Percentiles rank a stretch among this genome's conserved stretches.
Evolutionary conservation across 495 filamentous ascomycete species (phyloP).

Genomic region (Daldinia childiae): DNA sequence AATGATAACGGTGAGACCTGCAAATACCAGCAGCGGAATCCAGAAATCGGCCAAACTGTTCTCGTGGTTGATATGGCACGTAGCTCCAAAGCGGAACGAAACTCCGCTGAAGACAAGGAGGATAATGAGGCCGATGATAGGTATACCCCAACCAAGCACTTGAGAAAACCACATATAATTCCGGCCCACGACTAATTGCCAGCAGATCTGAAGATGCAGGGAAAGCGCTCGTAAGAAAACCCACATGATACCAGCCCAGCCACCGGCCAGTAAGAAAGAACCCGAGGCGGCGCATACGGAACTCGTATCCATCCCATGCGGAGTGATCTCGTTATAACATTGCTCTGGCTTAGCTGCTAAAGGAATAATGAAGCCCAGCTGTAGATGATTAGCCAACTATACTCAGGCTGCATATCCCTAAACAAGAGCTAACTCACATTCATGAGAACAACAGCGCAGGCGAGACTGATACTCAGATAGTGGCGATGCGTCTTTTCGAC

Average conservation of each 20-base stretch:
- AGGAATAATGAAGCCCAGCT: conserved; percentile 89
- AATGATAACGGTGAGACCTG: conserved; percentile 79
- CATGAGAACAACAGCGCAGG: conserved; percentile 77
- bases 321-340: conserved; percentile 91
- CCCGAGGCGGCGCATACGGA: conserved; percentile 88
- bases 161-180: conserved; percentile 92
- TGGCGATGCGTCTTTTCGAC: conserved; percentile 91
- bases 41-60: conserved; percentile 86
- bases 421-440: conserved; percentile 64
- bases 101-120: conserved; percentile 88
- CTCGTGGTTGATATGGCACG: conserved; percentile 91
- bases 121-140: conserved; percentile 73
- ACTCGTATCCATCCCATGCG: conserved; percentile 87
- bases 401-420: not conserved
- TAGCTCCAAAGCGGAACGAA: conserved; percentile 89
- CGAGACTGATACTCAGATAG: conserved; percentile 88
- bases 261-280: conserved; percentile 83
- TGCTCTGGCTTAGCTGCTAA: conserved; percentile 80
- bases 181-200: conserved; percentile 88
- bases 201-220: conserved; percentile 96
- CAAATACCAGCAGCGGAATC: conserved; percentile 85
- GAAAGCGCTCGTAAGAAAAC: conserved; percentile 90
- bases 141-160: conserved; percentile 82
- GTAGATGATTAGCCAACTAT: conserved; percentile 12
- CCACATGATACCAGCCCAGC: conserved; percentile 85